Evolutionary conservation across 495 filamentous ascomycete species (phyloP), one percentile per base, ranked within the genome.

Genomic region (Venustampulla echinocandica): DNA sequence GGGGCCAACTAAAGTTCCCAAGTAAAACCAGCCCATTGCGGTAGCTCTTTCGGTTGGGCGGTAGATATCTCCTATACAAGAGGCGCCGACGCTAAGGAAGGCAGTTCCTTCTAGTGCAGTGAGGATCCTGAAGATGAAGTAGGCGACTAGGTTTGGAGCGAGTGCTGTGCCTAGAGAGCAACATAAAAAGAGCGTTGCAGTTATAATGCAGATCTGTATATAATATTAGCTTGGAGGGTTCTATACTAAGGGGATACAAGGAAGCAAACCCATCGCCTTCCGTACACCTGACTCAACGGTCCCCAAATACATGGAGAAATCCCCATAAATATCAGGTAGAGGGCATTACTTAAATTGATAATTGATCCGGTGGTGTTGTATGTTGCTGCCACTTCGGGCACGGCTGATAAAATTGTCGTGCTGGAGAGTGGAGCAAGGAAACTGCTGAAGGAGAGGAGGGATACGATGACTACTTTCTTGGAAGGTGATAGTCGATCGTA

Each of bases 51-150:
- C 77, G 13, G 76, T 78, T 1, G 77, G 77, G 10, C 72, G 73
- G 54, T 79, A 81, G 27, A 82, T 71, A 54, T 82, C 79, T 20
- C 77, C 77, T 37, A 87, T 75, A 35, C 75, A 75, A 14, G 79
- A 75, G 7, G 75, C 76, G 3, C 81, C 82, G 35, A 84, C 69
- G 1, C 79, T 71, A 35, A 84, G 65, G 55, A 85, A 85, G 0
- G 77, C 74, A 0, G 82, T 87, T 14, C 83, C 82, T 65, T 84
- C 77, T 50, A 82, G 84, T 1, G 81, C 82, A 5, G 80, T 82
- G 20, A 86, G 64, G 41, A 80, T 66, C 0, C 83, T 76, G 58
- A 87, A 85, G 20, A 85, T 67, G 49, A 81, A 85, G 60, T 82
- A 86, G 2, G 75, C 63, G 0, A 70, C 71, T 4, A 86, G 66